Base-by-base conservation (phyloP, 805 yeast genomes). In the Suhomyces prunicola region DNA sequence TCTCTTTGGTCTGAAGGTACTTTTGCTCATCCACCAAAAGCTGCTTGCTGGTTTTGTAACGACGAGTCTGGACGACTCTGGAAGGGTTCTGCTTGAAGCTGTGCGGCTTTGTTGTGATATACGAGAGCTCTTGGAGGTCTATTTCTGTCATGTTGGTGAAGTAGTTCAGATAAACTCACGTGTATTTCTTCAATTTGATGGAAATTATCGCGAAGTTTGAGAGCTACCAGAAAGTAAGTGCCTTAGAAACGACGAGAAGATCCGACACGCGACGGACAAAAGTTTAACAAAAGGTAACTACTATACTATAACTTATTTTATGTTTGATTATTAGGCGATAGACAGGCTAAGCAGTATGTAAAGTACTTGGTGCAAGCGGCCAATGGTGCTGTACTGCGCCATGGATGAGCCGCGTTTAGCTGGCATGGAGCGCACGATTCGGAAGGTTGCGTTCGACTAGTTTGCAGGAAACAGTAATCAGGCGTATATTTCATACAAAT, bases 31-130 rank as follows among this genome's bases (percentile, higher is more conserved):
- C 97, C 5, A 83, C 77, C 2, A 87, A 55, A 15, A 91, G 72
- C 61, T 92, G 96, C 62, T 85, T 83, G 23, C 82, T 71, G 26
- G 94, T 85, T 66, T 91, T 90, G 68, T 84, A 86, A 51, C 96
- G 76, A 58, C 86, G 78, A 48, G 75, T 73, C 6, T 86, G 78
- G 54, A 76, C 79, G n/a, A 60, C 57, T 67, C 83, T 76, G 17
- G 69, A 61, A 1, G 84, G 77, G 50, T 72, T 78, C 46, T 64
- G 65, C 65, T 88, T 90, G 78, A 88, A 89, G n/a, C 70, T 58
- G 47, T 80, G 81, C 0, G 74, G 77, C 24, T 64, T 66, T 12
- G 77, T 71, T 29, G 78, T 67, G 12, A 73, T 60, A 33, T 74
- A 70, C 4, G 79, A 72, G 12, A 79, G 64, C 41, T 57, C 63